These are phyloP conservation scores for Cryptosporidium felis DNA, from an alignment of 169 alveolate species.

Conservation along the genomic window DNA sequence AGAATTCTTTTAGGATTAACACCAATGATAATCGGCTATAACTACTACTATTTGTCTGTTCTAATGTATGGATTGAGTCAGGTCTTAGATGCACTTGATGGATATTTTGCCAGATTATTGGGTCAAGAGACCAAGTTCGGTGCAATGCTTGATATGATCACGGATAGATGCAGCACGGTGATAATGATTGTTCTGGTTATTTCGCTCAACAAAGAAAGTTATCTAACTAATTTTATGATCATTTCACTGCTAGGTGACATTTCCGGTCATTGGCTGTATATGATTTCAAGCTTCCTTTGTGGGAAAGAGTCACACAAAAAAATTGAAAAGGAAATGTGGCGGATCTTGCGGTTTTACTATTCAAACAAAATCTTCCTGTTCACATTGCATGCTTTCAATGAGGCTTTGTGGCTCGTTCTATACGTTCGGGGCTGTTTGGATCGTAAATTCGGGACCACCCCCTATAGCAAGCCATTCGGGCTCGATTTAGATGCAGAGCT, in stretches of 20 bases:
- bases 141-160: slow-evolving; percentile 61
- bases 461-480: too few relatives aligned
- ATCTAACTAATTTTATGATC: neutral
- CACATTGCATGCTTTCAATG: slow-evolving; percentile 61
- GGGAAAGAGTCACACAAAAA: slow-evolving; percentile 25
- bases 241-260: slow-evolving; percentile 19
- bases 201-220: neutral
- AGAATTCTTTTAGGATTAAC: slow-evolving; percentile 40
- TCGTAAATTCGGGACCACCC: neutral
- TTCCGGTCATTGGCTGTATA: slow-evolving; percentile 62
- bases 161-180: slow-evolving; percentile 59
- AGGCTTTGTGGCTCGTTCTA: slow-evolving; percentile 16
- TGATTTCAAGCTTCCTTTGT: slow-evolving; percentile 24
- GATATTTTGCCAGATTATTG: slow-evolving; percentile 46
- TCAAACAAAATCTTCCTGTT: slow-evolving; percentile 22
- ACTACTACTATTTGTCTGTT: slow-evolving; percentile 12
- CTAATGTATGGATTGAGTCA: slow-evolving; percentile 31
- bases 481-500: too few relatives aligned
- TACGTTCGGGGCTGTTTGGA: neutral
- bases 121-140: slow-evolving; percentile 54
- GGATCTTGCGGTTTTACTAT: slow-evolving; percentile 12
- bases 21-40: neutral
- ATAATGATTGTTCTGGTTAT: slow-evolving; percentile 8
- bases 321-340: slow-evolving; percentile 20
- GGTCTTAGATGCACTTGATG: slow-evolving; percentile 60